These are phyloP conservation scores for Xylariaceae sp. DNA, from an alignment of 2,329 filamentous ascomycete species.

Conservation along the genomic window DNA sequence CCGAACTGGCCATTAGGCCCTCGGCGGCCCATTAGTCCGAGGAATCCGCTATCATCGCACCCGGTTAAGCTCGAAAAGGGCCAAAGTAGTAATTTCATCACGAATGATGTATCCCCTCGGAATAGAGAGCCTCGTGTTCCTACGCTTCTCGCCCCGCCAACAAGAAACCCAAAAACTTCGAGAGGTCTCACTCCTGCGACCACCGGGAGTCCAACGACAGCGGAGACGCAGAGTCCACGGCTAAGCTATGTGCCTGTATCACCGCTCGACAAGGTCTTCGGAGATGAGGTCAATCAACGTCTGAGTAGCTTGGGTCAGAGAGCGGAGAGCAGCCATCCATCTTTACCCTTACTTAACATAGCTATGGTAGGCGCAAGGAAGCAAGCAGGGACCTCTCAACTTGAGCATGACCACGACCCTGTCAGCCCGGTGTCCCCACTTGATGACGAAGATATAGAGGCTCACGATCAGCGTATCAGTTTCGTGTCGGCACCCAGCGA, in stretches of 20 bases:
- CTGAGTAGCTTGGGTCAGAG: background rate
- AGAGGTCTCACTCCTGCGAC: slow-evolving; percentile 7
- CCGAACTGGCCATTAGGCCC: slow-evolving; percentile 27
- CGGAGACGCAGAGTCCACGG: slow-evolving; percentile 25
- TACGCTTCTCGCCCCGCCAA: slow-evolving; percentile 1
- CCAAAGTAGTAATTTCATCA: no score
- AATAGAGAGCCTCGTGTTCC: slow-evolving; percentile 1
- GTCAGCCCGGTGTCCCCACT: slow-evolving; percentile 20
- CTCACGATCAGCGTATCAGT: slow-evolving; percentile 15
- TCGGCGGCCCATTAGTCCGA: slow-evolving; percentile 3
- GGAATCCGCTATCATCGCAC: slow-evolving; percentile 25
- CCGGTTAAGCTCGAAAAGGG: slow-evolving; percentile 24
- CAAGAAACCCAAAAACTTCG: background rate
- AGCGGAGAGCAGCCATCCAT: background rate
- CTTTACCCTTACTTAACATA: background rate
- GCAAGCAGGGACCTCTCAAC: background rate
- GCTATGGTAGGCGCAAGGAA: background rate
- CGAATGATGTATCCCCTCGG: background rate
- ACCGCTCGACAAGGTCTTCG: slow-evolving; percentile 24
- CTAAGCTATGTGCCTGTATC: slow-evolving; percentile 24
- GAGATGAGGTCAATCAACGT: slow-evolving; percentile 7
- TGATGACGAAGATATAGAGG: slow-evolving; percentile 9
- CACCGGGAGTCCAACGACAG: slow-evolving; percentile 7
- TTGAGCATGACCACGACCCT: slow-evolving; percentile 2
- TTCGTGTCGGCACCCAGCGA: slow-evolving; percentile 15